These are phyloP conservation scores for Colletotrichum viniferum DNA, from an alignment of 2,329 filamentous ascomycete genomes.

Conservation along the genomic window DNA sequence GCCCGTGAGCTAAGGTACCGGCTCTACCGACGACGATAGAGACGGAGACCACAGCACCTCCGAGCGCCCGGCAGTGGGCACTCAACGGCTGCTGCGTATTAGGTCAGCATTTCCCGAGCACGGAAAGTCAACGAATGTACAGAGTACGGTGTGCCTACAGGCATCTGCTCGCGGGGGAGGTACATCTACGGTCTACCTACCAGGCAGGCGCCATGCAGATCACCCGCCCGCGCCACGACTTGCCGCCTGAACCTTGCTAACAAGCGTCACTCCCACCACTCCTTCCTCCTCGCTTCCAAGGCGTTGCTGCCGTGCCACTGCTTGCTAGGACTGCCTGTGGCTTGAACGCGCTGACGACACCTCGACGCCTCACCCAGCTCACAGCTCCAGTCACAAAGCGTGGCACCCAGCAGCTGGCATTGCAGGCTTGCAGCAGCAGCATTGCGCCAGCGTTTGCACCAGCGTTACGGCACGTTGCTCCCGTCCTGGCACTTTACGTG, in stretches of 20 bases:
- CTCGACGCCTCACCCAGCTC: conserved; percentile 1
- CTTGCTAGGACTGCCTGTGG: background rate
- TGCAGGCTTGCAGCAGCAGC: background rate
- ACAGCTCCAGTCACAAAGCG: background rate
- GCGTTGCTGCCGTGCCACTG: background rate
- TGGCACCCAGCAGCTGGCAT: background rate
- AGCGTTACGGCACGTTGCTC: background rate
- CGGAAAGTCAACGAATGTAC: background rate
- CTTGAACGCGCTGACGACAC: conserved; percentile 14
- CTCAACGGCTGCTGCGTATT: background rate
- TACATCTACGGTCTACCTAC: background rate
- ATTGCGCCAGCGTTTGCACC: background rate
- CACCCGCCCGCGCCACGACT: conserved; percentile 3
- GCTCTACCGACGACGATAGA: background rate
- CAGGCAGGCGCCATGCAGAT: background rate
- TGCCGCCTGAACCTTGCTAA: background rate
- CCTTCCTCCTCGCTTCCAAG: background rate
- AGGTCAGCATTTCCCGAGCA: background rate
- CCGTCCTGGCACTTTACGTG: background rate
- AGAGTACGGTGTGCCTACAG: too few relatives aligned
- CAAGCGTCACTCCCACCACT: background rate
- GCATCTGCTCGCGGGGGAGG: background rate
- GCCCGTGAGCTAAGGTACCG: background rate
- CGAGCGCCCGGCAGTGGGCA: background rate
- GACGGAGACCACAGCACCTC: background rate